A percentile compares a stretch with the other conserved stretches of the same genome.
phyloP scores from a whole-genome alignment of 2,329 filamentous ascomycete genomes.

The Trichoderma brevicompactum region DNA sequence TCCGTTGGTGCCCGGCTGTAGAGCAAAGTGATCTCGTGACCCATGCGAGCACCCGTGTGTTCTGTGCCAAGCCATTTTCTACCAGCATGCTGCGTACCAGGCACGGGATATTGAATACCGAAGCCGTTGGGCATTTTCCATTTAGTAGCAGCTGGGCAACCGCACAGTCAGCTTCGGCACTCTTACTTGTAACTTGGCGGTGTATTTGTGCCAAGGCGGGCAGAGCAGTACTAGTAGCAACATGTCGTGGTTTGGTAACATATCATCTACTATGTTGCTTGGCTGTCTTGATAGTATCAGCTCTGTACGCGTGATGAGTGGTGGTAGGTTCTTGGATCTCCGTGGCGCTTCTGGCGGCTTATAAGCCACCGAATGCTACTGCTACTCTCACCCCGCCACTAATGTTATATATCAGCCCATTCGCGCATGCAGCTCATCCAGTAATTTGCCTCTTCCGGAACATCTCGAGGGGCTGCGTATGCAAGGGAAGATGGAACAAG shows the following conservation, averaged over 20 bases:
- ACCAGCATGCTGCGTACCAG: neutral
- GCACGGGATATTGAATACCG: neutral
- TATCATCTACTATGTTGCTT: neutral
- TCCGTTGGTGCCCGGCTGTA: conserved; percentile 1
- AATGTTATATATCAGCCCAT: conserved; percentile 19
- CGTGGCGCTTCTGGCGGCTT: conserved; percentile 8
- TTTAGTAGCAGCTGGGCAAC: no score
- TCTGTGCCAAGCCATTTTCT: neutral
- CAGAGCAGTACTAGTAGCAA: neutral
- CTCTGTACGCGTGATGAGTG: neutral
- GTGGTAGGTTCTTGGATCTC: neutral
- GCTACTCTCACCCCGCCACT: conserved; percentile 4
- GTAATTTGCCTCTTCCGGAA: conserved; percentile 3
- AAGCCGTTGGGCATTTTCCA: no score
- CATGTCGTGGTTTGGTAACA: neutral
- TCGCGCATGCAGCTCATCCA: neutral
- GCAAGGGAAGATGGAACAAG: conserved; percentile 1
- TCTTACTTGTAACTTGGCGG: no score
- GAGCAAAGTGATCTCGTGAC: conserved; percentile 17
- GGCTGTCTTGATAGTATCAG: neutral
- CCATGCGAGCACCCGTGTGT: neutral
- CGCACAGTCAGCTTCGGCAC: no score
- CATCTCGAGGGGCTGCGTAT: neutral
- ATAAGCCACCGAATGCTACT: neutral
- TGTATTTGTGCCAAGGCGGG: neutral